Evolutionary conservation across 164 flowering plant species (phyloP).

Genomic region (Vitis amurensis): DNA sequence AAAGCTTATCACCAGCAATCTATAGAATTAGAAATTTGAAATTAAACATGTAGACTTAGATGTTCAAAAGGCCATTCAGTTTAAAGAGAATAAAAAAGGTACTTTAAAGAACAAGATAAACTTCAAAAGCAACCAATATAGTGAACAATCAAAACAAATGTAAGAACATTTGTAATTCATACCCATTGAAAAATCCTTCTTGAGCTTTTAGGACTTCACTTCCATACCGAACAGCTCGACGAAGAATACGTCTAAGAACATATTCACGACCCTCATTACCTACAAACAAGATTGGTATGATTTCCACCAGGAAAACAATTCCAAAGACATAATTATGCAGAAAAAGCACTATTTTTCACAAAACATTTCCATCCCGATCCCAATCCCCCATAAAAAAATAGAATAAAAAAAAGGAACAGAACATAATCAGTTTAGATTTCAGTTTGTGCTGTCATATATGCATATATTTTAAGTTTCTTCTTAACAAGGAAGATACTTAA

Average conservation of each 20-base stretch:
- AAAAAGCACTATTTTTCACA: background rate
- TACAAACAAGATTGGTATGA: conserved; percentile 16
- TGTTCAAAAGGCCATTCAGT: too few species aligned
- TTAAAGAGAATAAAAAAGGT: too few species aligned
- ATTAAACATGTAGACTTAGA: background rate
- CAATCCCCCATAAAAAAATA: background rate
- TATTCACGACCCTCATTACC: conserved; percentile 99
- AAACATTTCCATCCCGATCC: background rate
- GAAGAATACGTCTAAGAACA: conserved; percentile 93
- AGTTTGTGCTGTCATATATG: too few species aligned
- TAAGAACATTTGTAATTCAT: conserved; percentile 11
- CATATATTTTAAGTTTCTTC: too few species aligned
- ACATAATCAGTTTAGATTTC: too few species aligned
- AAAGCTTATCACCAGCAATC: background rate
- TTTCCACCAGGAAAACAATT: background rate
- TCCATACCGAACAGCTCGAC: conserved; percentile 99
- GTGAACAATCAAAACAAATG: too few species aligned
- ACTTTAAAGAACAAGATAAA: background rate
- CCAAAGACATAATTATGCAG: background rate
- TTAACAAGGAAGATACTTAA: too few species aligned
- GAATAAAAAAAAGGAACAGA: background rate
- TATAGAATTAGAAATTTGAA: background rate
- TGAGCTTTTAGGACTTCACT: conserved; percentile 85
- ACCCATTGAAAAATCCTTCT: conserved; percentile 96
- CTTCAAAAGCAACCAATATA: too few species aligned